Conservation (phyloP, 176 grass and related monocot species). For the Bonia amplexicaulis region DNA sequence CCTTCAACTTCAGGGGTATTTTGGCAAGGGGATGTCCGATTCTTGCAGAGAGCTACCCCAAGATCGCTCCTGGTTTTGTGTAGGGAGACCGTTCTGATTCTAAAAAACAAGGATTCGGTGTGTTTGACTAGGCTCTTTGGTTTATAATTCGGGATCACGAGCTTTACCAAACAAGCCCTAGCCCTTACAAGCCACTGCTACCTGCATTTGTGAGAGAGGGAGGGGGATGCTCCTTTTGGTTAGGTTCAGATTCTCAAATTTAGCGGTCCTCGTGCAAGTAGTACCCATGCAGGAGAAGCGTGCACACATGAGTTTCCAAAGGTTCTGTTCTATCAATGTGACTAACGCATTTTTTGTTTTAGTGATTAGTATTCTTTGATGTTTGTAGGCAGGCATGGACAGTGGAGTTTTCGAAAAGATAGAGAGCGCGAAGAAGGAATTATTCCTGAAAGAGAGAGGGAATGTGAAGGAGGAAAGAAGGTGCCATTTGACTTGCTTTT, state of each 20-base stretch:
- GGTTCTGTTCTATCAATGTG: background rate
- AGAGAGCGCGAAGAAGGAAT: background rate
- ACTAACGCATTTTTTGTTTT: background rate
- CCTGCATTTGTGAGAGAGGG: too few relatives aligned
- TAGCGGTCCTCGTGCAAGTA: background rate
- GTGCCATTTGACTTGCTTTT: constrained; percentile 24
- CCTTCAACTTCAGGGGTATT: too few relatives aligned
- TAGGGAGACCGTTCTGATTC: too few relatives aligned
- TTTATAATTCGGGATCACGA: too few relatives aligned
- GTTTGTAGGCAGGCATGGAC: background rate
- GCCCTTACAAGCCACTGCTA: background rate
- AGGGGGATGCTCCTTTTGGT: too few relatives aligned
- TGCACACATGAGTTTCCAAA: background rate
- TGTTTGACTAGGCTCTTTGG: too few relatives aligned
- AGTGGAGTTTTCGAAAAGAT: background rate
- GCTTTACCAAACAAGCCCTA: background rate
- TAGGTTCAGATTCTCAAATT: background rate
- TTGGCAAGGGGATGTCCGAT: too few relatives aligned
- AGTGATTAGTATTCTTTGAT: background rate
- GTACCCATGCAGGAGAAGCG: background rate
- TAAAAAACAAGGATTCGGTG: too few relatives aligned
- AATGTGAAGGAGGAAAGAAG: background rate
- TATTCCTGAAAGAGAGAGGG: constrained; percentile 9
- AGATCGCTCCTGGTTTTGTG: too few relatives aligned
- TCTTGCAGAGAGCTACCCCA: too few relatives aligned